phyloP scores from a whole-genome alignment of 257 asterid species.

The Scutellaria barbata region DNA sequence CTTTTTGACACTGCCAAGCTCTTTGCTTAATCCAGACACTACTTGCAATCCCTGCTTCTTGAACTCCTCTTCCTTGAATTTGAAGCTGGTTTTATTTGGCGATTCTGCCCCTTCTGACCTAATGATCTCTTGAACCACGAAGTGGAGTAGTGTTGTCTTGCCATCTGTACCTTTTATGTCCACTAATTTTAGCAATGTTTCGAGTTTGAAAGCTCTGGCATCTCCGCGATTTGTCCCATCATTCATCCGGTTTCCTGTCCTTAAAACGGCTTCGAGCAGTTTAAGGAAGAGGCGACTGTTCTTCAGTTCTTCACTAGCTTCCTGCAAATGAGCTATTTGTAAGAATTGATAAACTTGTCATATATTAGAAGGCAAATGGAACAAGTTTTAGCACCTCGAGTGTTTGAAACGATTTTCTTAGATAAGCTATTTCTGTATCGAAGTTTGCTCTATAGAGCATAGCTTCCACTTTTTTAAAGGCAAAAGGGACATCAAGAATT shows the following conservation, averaged over 20 bases:
- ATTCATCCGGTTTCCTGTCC: conserved; percentile 96
- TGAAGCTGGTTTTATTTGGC: conserved; percentile 36
- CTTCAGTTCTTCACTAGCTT: conserved; percentile 91
- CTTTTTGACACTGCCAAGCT: conserved; percentile 72
- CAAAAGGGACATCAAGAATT: conserved; percentile 84
- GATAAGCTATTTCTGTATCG: conserved; percentile 78
- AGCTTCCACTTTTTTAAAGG: conserved; percentile 90
- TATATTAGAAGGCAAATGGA: not conserved
- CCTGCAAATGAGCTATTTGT: conserved; percentile 51
- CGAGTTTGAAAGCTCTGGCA: conserved; percentile 91
- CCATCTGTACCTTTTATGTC: conserved; percentile 97
- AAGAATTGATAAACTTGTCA: not conserved
- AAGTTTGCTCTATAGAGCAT: conserved; percentile 96
- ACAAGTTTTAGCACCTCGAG: conserved; percentile 63
- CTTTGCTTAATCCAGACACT: conserved; percentile 80
- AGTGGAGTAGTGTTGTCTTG: conserved; percentile 91
- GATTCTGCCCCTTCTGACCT: conserved; percentile 74
- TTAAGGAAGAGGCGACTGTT: conserved; percentile 88
- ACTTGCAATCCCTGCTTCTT: conserved; percentile 80
- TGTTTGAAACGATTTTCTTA: conserved; percentile 77
- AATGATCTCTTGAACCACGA: conserved; percentile 95
- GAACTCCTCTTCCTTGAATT: conserved; percentile 69
- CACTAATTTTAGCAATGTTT: conserved; percentile 76
- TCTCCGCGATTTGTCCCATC: conserved; percentile 91
- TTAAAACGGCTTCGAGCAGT: conserved; percentile 91